Evolutionary conservation across 805 yeast species (phyloP).

Genomic region (Suhomyces sp.): DNA sequence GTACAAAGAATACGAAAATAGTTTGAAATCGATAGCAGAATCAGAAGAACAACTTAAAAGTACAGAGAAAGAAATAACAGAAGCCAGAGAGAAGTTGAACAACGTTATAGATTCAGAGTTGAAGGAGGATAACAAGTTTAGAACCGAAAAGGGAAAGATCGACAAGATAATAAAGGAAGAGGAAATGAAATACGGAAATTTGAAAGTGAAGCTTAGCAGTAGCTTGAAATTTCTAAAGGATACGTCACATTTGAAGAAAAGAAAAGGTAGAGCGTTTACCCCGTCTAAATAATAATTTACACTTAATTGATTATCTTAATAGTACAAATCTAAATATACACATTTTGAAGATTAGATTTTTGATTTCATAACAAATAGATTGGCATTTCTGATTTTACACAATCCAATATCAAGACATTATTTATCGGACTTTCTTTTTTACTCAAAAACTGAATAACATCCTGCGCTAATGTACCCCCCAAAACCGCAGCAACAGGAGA

Average conservation of each 20-base stretch:
- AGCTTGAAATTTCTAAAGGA: conserved; percentile 36
- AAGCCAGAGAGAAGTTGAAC: conserved; percentile 18
- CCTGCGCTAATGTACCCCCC: conserved; percentile 91
- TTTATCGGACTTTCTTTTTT: conserved; percentile 78
- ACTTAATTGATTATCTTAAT: background rate
- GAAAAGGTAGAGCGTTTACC: conserved; percentile 41
- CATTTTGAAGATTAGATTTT: background rate
- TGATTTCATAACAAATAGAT: conserved; percentile 56
- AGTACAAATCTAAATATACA: background rate
- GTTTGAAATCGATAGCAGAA: conserved; percentile 48
- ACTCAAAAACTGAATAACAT: conserved; percentile 78
- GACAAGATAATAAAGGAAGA: conserved; percentile 24
- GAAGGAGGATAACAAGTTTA: conserved; percentile 17
- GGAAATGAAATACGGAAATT: conserved; percentile 20
- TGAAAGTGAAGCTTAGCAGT: conserved; percentile 29
- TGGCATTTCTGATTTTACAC: conserved; percentile 70
- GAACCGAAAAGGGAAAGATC: conserved; percentile 18
- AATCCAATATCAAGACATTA: conserved; percentile 77
- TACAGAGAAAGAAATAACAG: conserved; percentile 17
- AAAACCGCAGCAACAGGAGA: conserved; percentile 83
- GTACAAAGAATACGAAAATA: conserved; percentile 55
- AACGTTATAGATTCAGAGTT: conserved; percentile 20
- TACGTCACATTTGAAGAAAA: conserved; percentile 41
- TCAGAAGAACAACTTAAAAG: conserved; percentile 33
- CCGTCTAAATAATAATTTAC: conserved; percentile 15